Base-by-base conservation (phyloP, 208 protist species). In the Trypanosoma theileri region DNA sequence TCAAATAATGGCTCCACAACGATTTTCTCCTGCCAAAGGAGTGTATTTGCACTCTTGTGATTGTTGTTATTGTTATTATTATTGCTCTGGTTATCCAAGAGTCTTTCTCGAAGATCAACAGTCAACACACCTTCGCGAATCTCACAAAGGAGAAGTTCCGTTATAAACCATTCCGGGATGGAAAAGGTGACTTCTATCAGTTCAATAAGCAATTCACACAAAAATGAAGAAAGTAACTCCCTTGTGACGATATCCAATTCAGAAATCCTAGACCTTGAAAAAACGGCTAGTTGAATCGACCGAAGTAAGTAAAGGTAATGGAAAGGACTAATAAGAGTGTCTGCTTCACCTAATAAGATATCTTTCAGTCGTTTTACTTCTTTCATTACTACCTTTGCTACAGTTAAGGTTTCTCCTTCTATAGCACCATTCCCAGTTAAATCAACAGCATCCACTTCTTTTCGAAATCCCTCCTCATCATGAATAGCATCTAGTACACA, bases 281-380 rank as follows among this genome's bases (percentile, higher is more conserved):
- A 13, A 16, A 14, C 61, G 24, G 50, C 13, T 31, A 66, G 0
- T 22, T 57, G 61, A 35, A 66, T 26, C 11, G 50, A 35, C 11
- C 61, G 61, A 26, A 66, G 61, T 28, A 66, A 44, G 46, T 58
- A 66, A 24, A 66, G 46, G 19, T 66, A 40, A 50, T 66, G 51
- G 46, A 66, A 44, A 13, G 61, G 61, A 58, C 26, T 58, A 13
- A 66, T 24, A 26, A 19, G 48, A 28, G 9, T 66, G 11, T 53
- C 28, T 24, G 26, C 26, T 10, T 44, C 61, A 12, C 46, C 31
- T n/a, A 13, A 16, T 50, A 66, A 35, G 12, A 66, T 31, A 24
- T 45, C 31, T 4, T 22, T 41, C 13, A 66, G 31, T 35, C 52
- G 26, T 48, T 55, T 6, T 50, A 66, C 61, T 41, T 66, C 61